Conservation (phyloP, 495 filamentous ascomycete species). For the Choiromyces venosus region DNA sequence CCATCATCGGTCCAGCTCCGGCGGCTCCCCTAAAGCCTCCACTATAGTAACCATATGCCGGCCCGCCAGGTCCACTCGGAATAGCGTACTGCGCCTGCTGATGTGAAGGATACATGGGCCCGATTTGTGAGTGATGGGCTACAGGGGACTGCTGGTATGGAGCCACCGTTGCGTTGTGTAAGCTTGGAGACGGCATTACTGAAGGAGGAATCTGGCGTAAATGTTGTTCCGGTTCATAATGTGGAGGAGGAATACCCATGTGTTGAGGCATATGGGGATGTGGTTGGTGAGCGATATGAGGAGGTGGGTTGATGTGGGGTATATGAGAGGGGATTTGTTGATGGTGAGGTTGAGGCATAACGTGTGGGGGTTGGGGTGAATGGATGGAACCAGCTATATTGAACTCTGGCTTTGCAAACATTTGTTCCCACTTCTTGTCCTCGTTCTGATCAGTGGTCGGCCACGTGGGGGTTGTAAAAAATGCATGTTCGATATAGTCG, state of each 20-base stretch:
- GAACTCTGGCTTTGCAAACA: slow-evolving; percentile 54
- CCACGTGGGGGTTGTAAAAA: slow-evolving; percentile 63
- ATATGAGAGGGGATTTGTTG: slow-evolving; percentile 56
- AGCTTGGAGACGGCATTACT: slow-evolving; percentile 60
- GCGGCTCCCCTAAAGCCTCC: slow-evolving; percentile 50
- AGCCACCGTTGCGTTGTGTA: slow-evolving; percentile 54
- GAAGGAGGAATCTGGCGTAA: slow-evolving; percentile 64
- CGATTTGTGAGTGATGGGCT: slow-evolving; percentile 54
- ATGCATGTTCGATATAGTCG: slow-evolving; percentile 61
- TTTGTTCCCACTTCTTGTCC: slow-evolving; percentile 58
- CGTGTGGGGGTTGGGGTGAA: slow-evolving; percentile 56
- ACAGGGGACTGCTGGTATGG: slow-evolving; percentile 55
- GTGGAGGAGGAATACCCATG: slow-evolving; percentile 50
- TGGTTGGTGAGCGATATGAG: slow-evolving; percentile 50
- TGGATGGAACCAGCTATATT: slow-evolving; percentile 45
- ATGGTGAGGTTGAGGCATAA: slow-evolving; percentile 52
- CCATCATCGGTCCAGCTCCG: slow-evolving; percentile 60
- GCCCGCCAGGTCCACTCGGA: slow-evolving; percentile 50
- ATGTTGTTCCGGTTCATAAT: slow-evolving; percentile 59
- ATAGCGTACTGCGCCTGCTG: slow-evolving; percentile 54
- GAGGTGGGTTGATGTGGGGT: slow-evolving; percentile 47
- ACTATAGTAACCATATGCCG: slow-evolving; percentile 49
- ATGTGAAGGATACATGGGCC: slow-evolving; percentile 49
- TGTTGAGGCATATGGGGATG: slow-evolving; percentile 45
- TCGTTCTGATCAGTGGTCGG: slow-evolving; percentile 51